These are phyloP conservation scores for Neoboletus brunneissimus DNA, from an alignment of 768 basidiomycete species.

Conservation along the genomic window DNA sequence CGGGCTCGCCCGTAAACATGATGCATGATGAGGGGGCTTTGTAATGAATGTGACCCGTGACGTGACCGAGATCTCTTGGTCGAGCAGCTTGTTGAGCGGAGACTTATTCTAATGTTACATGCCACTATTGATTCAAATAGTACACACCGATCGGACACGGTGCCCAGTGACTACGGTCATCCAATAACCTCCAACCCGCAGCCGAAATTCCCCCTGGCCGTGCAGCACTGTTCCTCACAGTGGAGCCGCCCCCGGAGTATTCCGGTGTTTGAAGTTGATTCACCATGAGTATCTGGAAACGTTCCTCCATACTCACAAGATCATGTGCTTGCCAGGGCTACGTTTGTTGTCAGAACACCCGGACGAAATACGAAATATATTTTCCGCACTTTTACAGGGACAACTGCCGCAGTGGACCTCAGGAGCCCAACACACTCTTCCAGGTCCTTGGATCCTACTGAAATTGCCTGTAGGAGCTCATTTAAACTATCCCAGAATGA, in stretches of 20 bases:
- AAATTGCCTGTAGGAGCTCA: slow-evolving; percentile 20
- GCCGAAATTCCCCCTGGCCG: slow-evolving; percentile 1
- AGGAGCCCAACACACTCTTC: slow-evolving; percentile 20
- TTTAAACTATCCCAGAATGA: slow-evolving; percentile 16
- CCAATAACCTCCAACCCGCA: slow-evolving; percentile 55
- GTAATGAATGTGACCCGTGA: slow-evolving; percentile 23
- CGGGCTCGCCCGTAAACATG: not conserved
- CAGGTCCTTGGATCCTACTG: slow-evolving; percentile 18
- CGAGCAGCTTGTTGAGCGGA: too few species aligned
- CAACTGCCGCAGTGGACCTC: not conserved
- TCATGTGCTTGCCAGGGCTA: slow-evolving; percentile 53
- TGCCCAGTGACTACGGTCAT: slow-evolving; percentile 48
- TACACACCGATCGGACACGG: slow-evolving; percentile 69
- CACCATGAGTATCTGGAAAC: slow-evolving; percentile 41
- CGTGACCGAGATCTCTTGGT: too few species aligned
- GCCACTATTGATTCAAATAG: slow-evolving; percentile 4
- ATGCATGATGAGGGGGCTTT: slow-evolving; percentile 9
- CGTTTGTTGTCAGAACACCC: not conserved
- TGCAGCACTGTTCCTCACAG: not conserved
- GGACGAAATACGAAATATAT: not conserved
- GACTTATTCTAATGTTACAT: slow-evolving; percentile 1
- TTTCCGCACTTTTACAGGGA: slow-evolving; percentile 18
- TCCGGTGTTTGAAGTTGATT: slow-evolving; percentile 5
- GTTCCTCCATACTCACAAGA: slow-evolving; percentile 53
- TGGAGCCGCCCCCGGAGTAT: not conserved